phyloP scores from a whole-genome alignment of 2,329 filamentous ascomycete genomes.

The Westerdykella ornata region DNA sequence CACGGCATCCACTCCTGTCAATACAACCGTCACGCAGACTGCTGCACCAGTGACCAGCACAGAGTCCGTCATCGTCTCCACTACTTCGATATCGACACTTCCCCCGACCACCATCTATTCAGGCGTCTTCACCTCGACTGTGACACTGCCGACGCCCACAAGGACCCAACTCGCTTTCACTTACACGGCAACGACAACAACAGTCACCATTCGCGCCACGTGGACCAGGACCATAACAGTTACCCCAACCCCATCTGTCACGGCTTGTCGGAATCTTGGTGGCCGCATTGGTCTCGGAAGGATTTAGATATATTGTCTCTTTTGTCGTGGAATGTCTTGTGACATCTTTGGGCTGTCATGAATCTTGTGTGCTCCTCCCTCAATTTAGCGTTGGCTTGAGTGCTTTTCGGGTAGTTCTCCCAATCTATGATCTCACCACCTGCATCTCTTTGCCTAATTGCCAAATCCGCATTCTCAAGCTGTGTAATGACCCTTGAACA shows the following conservation, averaged over 20 bases:
- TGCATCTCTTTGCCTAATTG: not conserved
- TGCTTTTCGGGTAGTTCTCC: not conserved
- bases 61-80: slow-evolving; percentile 19
- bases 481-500: not conserved
- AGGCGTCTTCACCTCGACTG: slow-evolving; percentile 27
- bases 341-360: not conserved
- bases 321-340: not conserved
- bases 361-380: not conserved
- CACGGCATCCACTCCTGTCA: slow-evolving; percentile 24
- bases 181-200: slow-evolving; percentile 24
- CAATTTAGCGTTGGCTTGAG: not conserved
- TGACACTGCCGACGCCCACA: slow-evolving; percentile 34
- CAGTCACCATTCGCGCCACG: slow-evolving; percentile 30
- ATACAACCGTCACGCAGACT: slow-evolving; percentile 27
- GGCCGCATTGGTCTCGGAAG: slow-evolving; percentile 23
- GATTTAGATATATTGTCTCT: not conserved
- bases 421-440: not conserved
- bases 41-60: slow-evolving; percentile 25
- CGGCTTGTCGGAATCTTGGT: slow-evolving; percentile 29
- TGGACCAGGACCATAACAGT: slow-evolving; percentile 31
- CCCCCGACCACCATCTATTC: slow-evolving; percentile 34
- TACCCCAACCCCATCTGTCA: slow-evolving; percentile 32
- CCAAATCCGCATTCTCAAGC: not conserved
- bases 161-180: slow-evolving; percentile 24
- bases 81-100: slow-evolving; percentile 21